Evolutionary conservation across 2,329 filamentous ascomycete genomes (phyloP), one percentile per base, ranked within the genome.

Genomic region (Cladosporium sp.): DNA sequence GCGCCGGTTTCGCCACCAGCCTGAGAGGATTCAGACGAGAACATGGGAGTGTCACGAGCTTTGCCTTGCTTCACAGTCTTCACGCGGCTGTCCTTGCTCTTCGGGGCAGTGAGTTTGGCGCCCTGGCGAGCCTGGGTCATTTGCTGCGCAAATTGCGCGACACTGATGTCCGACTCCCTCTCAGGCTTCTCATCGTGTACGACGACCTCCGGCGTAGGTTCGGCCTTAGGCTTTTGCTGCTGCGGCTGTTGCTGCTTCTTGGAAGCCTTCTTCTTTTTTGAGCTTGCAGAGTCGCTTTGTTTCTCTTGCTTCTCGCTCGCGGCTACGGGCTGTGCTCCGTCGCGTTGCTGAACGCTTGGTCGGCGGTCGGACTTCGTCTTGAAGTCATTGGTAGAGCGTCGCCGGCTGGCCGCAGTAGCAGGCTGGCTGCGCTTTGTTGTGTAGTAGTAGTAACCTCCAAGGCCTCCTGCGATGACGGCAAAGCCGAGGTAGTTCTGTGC

Each of bases 61-160:
- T 70, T 65, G 39, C 73, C 85, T 72, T 89, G 86, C 80, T 91
- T 90, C 61, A 89, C 81, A 25, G 86, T 88, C 74, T 87, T 87
- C 14, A 81, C 78, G 60, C 80, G 75, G 19, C 60, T 58, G 38
- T 67, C 66, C 64, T 74, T 65, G 59, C 62, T 65, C 63, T 66
- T 69, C 28, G 72, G 68, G 61, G 61, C 74, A 36, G 68, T 62
- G 66, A 84, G 82, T 68, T 84, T 83, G 62, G 82, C 84, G 60
- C 90, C 90, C 64, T 88, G 80, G 76, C 90, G 88, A 52, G 87
- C 82, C 67, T 83, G 87, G 59, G 84, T 78, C 65, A 94, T 80
- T 71, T 89, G 87, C 67, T 83, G 83, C 34, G 90, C 90, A 72
- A 94, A 93, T 65, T 92, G 88, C 67, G 82, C 83, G 71, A 88